Percentiles rank a stretch among this genome's conserved stretches.
Evolutionary conservation across 1,284 basidiomycete genomes (phyloP).

Genomic region (Bjerkandera adusta): DNA sequence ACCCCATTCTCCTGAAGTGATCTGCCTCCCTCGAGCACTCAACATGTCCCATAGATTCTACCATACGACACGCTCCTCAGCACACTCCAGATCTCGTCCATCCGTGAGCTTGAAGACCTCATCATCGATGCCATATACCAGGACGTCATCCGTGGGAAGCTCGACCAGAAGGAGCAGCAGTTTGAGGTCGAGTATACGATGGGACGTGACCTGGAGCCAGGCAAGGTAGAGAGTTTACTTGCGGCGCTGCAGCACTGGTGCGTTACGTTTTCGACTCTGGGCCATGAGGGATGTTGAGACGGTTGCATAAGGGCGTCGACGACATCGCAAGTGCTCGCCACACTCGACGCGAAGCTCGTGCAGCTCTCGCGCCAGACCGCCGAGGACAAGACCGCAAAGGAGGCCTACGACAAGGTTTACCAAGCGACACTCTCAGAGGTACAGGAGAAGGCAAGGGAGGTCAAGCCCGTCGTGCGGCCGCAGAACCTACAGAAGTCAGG

Average conservation of each 20-base stretch:
- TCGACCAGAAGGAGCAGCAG: constrained; percentile 86
- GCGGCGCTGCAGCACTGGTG: constrained; percentile 72
- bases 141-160: constrained; percentile 82
- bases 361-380: constrained; percentile 40
- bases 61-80: constrained; percentile 67
- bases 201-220: constrained; percentile 81
- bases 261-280: constrained; percentile 24
- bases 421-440: constrained; percentile 54
- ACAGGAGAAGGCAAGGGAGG: constrained; percentile 47
- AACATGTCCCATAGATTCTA: constrained; percentile 59
- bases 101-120: constrained; percentile 89
- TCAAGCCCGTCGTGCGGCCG: constrained; percentile 19
- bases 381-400: constrained; percentile 32
- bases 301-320: constrained; percentile 64
- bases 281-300: neutral
- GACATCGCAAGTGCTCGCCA: constrained; percentile 58
- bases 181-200: constrained; percentile 90
- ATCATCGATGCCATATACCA: constrained; percentile 96
- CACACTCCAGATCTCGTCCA: constrained; percentile 67
- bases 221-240: constrained; percentile 60
- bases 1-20: neutral
- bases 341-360: constrained; percentile 54
- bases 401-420: constrained; percentile 43
- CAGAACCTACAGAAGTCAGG: constrained; percentile 18
- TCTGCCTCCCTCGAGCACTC: too few species aligned